Conservation (phyloP, 202 grass and related monocot species). For the Carex arenaria region DNA sequence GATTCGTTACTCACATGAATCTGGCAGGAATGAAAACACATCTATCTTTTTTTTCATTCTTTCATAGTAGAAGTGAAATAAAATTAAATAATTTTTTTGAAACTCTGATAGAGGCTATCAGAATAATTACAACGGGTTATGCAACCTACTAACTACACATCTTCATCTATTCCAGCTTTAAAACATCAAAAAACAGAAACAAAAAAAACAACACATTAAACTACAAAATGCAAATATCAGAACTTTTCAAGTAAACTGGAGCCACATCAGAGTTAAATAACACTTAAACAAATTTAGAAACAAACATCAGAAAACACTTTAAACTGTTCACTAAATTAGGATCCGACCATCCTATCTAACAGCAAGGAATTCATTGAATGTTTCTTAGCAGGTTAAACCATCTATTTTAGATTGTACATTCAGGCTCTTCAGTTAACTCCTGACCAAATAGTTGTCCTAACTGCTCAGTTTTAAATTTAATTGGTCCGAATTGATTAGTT, state of each 20-base stretch:
- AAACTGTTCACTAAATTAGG: neutral
- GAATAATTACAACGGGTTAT: too few relatives aligned
- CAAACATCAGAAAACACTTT: constrained; percentile 15
- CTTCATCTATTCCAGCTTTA: too few relatives aligned
- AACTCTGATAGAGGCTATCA: too few relatives aligned
- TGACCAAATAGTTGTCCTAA: neutral
- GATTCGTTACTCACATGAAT: neutral
- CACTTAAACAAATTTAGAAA: neutral
- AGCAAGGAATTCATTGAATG: constrained; percentile 2
- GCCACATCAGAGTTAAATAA: too few relatives aligned
- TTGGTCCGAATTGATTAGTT: neutral
- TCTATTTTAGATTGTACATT: neutral
- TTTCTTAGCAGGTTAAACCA: neutral
- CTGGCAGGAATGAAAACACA: neutral
- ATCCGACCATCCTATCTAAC: neutral
- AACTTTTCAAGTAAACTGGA: too few relatives aligned
- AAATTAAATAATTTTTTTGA: neutral
- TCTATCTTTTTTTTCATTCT: neutral
- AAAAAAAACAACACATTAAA: too few relatives aligned
- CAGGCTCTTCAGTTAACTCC: neutral
- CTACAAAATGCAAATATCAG: too few relatives aligned
- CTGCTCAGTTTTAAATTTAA: neutral
- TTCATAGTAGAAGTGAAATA: neutral
- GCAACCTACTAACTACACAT: too few relatives aligned
- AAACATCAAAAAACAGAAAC: too few relatives aligned